Percentiles rank a stretch among this genome's conserved stretches.
phyloP scores from a whole-genome alignment of 75 land plant species.

The Picea glauca region DNA sequence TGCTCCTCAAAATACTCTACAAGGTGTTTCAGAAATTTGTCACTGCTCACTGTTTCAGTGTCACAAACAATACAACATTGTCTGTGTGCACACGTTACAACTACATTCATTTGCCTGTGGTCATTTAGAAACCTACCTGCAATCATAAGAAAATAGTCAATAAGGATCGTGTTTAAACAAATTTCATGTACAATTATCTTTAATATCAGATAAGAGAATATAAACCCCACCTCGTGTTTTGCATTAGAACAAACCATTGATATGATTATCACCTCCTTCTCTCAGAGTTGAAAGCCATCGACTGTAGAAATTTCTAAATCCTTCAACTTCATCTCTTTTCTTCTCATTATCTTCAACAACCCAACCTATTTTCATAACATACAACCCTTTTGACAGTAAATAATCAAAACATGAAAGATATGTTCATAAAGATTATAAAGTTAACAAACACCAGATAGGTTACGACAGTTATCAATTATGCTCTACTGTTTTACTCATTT shows the following conservation, averaged over 20 bases:
- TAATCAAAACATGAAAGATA: too few species aligned
- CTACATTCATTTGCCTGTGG: conserved; percentile 93
- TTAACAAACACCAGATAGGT: neutral
- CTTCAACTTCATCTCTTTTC: conserved; percentile 62
- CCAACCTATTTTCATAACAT: conserved; percentile 48
- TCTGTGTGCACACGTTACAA: conserved; percentile 93
- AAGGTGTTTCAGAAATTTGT: conserved; percentile 78
- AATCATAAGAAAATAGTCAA: neutral
- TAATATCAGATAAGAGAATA: neutral
- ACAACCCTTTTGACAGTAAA: too few species aligned
- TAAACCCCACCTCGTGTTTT: conserved; percentile 74
- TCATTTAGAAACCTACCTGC: conserved; percentile 96
- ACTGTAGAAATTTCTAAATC: conserved; percentile 94
- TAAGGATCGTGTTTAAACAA: too few species aligned
- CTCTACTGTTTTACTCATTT: neutral
- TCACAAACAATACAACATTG: conserved; percentile 96
- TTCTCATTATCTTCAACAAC: conserved; percentile 59
- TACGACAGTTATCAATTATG: neutral
- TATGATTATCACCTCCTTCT: conserved; percentile 95
- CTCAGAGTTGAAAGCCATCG: conserved; percentile 98
- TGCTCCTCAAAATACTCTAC: conserved; percentile 89
- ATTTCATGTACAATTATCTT: neutral
- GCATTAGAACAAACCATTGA: conserved; percentile 98
- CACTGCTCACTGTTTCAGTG: conserved; percentile 78
- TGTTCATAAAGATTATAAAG: neutral